phyloP scores from a whole-genome alignment of 257 asterid species.

The Solanum ahanhuiri region DNA sequence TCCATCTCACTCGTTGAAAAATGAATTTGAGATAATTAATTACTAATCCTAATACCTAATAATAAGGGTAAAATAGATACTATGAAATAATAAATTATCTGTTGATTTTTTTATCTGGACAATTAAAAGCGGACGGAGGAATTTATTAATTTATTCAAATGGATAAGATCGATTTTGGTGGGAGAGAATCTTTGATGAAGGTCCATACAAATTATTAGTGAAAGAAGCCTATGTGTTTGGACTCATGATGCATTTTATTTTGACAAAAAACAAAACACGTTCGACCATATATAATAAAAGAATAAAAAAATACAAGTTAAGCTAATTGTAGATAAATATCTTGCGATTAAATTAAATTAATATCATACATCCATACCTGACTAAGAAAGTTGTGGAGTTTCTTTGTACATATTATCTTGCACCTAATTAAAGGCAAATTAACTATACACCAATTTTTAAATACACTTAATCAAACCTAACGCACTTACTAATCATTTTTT shows the following conservation, averaged over 20 bases:
- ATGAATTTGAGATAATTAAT: neutral
- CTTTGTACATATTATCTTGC: neutral
- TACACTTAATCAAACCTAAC: neutral
- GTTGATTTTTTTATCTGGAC: neutral
- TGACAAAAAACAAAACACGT: neutral
- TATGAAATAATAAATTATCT: too few relatives aligned
- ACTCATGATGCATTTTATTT: neutral
- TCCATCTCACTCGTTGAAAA: neutral
- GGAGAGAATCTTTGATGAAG: neutral
- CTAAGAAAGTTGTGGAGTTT: neutral
- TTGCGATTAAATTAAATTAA: neutral
- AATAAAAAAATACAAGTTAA: neutral
- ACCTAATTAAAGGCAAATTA: neutral
- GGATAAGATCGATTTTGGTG: neutral
- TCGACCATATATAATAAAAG: neutral
- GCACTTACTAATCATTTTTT: too few relatives aligned
- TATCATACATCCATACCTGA: neutral
- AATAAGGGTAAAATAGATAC: too few relatives aligned
- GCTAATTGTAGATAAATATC: neutral
- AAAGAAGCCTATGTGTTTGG: neutral
- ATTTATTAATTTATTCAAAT: neutral
- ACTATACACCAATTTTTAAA: neutral
- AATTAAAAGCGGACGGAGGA: too few relatives aligned
- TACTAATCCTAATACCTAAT: neutral
- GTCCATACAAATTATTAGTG: neutral